A percentile compares a stretch with the other conserved stretches of the same genome.
Evolutionary conservation across 371 early-diverging fungal species (phyloP).

Genomic region (Apophysomyces elegans): DNA sequence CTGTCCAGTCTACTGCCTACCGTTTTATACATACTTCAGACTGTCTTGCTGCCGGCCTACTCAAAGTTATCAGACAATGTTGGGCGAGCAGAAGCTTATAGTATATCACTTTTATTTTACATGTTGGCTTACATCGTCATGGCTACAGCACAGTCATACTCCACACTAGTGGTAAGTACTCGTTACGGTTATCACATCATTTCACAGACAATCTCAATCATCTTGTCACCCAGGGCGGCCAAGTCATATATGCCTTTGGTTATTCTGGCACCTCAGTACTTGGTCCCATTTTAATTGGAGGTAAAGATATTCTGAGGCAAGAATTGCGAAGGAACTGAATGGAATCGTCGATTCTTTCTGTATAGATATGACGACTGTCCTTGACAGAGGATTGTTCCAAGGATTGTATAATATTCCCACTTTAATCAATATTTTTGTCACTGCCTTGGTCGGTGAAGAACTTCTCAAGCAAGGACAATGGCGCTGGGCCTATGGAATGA

Average conservation of each 20-base stretch:
- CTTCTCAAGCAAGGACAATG: slow-evolving; percentile 23
- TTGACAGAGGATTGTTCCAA: slow-evolving; percentile 43
- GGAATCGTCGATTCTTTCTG: neutral
- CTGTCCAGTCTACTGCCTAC: slow-evolving; percentile 20
- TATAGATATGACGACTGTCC: slow-evolving; percentile 38
- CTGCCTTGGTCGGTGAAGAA: slow-evolving; percentile 34
- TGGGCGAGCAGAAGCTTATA: slow-evolving; percentile 28
- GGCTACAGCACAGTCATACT: slow-evolving; percentile 26
- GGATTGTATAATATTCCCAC: slow-evolving; percentile 38
- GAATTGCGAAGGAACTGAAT: no score
- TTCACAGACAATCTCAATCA: neutral
- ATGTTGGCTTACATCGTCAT: slow-evolving; percentile 23
- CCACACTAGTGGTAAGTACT: slow-evolving; percentile 27
- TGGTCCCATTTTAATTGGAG: slow-evolving; percentile 45
- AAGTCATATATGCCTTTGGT: slow-evolving; percentile 44
- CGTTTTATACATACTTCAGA: slow-evolving; percentile 24
- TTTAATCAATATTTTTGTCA: slow-evolving; percentile 34
- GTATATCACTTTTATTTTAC: slow-evolving; percentile 23
- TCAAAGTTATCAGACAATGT: slow-evolving; percentile 35
- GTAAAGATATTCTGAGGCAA: slow-evolving; percentile 16
- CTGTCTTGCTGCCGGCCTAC: slow-evolving; percentile 31
- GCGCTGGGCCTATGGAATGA: slow-evolving; percentile 38
- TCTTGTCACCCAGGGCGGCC: slow-evolving; percentile 28
- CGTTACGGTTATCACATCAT: neutral
- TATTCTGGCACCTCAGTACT: slow-evolving; percentile 36